phyloP scores from a whole-genome alignment of 495 filamentous ascomycete genomes.

The Hypomontagnella submonticulosa region DNA sequence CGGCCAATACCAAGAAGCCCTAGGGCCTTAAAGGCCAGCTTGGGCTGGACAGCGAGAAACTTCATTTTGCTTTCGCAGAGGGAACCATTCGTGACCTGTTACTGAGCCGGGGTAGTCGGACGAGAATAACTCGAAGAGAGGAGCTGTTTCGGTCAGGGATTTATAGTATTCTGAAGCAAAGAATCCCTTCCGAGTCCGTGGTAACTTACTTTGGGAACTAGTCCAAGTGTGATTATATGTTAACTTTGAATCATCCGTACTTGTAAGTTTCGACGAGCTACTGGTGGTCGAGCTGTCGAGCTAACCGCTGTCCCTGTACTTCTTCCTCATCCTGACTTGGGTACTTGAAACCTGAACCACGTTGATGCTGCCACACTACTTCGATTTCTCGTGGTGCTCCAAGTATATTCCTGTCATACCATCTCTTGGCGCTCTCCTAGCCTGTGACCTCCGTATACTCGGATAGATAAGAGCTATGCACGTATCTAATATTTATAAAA shows the following conservation, averaged over 20 bases:
- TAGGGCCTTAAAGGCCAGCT: neutral
- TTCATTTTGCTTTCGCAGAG: conserved; percentile 8
- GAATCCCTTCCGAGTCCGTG: no score
- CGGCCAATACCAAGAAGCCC: neutral
- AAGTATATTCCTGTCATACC: no score
- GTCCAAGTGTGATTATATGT: no score
- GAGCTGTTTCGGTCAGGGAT: no score
- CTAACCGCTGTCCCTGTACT: conserved; percentile 14
- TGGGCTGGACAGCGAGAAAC: neutral
- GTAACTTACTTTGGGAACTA: no score
- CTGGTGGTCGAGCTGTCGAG: neutral
- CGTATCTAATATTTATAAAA: no score
- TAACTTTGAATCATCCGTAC: neutral
- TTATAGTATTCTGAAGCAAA: no score
- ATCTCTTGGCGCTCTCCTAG: no score
- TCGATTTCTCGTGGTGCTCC: neutral
- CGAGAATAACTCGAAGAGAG: no score
- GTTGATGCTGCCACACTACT: conserved; percentile 2
- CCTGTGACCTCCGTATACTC: no score
- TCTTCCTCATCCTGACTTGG: neutral
- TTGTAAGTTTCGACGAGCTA: conserved; percentile 11
- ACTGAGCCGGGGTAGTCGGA: neutral
- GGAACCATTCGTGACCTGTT: neutral
- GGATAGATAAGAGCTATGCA: no score
- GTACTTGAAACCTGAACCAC: neutral